Evolutionary conservation across 2,329 filamentous ascomycete genomes (phyloP), one percentile per base, ranked within the genome.

Genomic region (Zasmidium cellare): DNA sequence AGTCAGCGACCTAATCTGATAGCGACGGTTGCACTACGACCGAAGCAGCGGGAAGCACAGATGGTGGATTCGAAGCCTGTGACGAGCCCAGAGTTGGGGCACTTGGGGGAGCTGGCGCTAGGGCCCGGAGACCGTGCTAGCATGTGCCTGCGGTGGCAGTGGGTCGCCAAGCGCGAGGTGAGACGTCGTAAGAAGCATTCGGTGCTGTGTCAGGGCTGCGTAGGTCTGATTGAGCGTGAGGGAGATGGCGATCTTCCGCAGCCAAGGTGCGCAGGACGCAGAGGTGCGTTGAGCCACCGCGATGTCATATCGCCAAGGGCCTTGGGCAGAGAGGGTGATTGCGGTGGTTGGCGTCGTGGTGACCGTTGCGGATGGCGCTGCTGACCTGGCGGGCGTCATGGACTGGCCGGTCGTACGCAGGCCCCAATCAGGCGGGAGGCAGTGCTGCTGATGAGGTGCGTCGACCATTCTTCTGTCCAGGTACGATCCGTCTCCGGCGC

Each of bases 141-240:
- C 59, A 60, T 59, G 44, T 62, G 56, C 57, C 59, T 59, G 59
- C 46, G 47, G 9, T 46, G 45, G 44, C 23, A 31, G 59, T 62
- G 59, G 59, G 56, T 60, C 59, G 62, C 62, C 62, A 64, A 64
- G 62, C 1, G 46, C 48, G 54, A 51, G 57, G 57, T 62, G 59
- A 62, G 59, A 60, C 62, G 57, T 48, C 25, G 57, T 48, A 28
- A 53, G 56, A 51, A 55, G 59, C 59, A 61, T 54, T 56, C 51
- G 12, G 51, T 20, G 46, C 48, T 50, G 50, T 60, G 56, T 57
- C 50, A 58, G 57, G 51, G 25, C 47, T n/a, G n/a, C n/a, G n/a
- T n/a, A n/a, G n/a, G n/a, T 28, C 31, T 45, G 35, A 48, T 55
- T 54, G 38, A 55, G 51, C 44, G 22, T 51, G 22, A 25, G 53